Conservation (phyloP, 805 yeast genomes). For the Candida silvicultrix region DNA sequence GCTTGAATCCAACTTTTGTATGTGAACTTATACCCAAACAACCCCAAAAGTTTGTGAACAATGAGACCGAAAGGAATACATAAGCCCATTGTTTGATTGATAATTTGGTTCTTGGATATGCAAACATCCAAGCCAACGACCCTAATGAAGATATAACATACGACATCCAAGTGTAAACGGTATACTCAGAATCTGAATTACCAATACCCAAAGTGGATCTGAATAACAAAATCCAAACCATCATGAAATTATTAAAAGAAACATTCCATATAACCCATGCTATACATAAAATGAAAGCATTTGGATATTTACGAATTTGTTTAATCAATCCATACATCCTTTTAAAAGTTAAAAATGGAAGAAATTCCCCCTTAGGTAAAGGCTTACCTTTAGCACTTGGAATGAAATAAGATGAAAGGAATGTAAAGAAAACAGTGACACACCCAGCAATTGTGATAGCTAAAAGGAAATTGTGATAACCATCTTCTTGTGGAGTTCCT, state of each 20-base stretch:
- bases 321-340: conserved; percentile 21
- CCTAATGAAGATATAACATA: conserved; percentile 29
- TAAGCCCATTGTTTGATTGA: conserved; percentile 32
- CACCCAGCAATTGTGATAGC: conserved; percentile 35
- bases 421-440: conserved; percentile 24
- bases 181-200: conserved; percentile 30
- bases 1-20: conserved; percentile 31
- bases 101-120: conserved; percentile 22
- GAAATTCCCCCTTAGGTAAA: conserved; percentile 21
- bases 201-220: conserved; percentile 35
- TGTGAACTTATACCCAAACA: conserved; percentile 26
- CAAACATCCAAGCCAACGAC: conserved; percentile 31
- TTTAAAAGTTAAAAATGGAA: conserved; percentile 23
- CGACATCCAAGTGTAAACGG: conserved; percentile 32
- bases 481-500: conserved; percentile 21
- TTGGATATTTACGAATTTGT: conserved; percentile 24
- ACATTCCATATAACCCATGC: conserved; percentile 39
- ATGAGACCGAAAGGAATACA: conserved; percentile 24
- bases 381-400: conserved; percentile 26
- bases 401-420: conserved; percentile 22
- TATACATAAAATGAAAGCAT: conserved; percentile 31
- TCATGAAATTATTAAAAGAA: conserved; percentile 28
- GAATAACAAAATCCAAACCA: conserved; percentile 30
- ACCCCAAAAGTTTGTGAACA: conserved; percentile 34
- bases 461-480: conserved; percentile 28